Base-by-base conservation (phyloP, 352 stramenopile genomes). In the Pythium dissotocum region DNA sequence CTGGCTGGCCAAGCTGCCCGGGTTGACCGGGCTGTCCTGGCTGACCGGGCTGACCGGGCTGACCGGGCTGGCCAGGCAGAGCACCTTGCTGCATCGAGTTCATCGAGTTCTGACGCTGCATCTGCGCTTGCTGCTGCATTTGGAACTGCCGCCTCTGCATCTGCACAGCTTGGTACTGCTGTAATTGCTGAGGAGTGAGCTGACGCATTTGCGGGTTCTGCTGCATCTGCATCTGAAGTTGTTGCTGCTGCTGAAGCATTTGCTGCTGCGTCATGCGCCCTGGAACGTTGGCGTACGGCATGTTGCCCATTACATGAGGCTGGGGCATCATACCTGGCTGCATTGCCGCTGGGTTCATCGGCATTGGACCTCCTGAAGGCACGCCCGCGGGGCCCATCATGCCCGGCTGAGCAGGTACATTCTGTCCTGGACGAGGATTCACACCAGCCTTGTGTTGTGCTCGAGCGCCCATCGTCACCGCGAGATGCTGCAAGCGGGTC, bases 401-500 rank as follows among this genome's bases (percentile, higher is more conserved):
- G 2, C 63, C 67, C 16, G 76, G 70, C 48, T 78, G 80, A 6
- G 67, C 74, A 26, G 70, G 55, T 0, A 67, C 66, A 60, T 61
- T 65, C 40, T 60, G 77, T 14, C 71, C 71, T 42, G 76, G 71
- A 32, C 82, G 79, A 59, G 80, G 73, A 40, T 86, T 88, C 35
- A 70, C 65, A 48, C 73, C 80, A 35, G 83, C 75, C 66, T 94
- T 94, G 72, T 94, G 87, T 48, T 94, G 85, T 0, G 87, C 87
- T 18, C 87, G 82, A 12, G 87, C 87, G 38, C 88, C 88, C 88
- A 95, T 96, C 7, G 87, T 97, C 28, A 97, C 88, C 7, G 97
- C 97, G 38, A 99, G 79, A 73, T 98, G 91, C 71, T 99, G 97
- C 56, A 99, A 77, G 24, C 97, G 85, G 36, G 97, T 95, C 74